Percentiles rank a stretch among this genome's conserved stretches.
Evolutionary conservation across 2,329 filamentous ascomycete genomes (phyloP).

Genomic region (Capronia coronata): DNA sequence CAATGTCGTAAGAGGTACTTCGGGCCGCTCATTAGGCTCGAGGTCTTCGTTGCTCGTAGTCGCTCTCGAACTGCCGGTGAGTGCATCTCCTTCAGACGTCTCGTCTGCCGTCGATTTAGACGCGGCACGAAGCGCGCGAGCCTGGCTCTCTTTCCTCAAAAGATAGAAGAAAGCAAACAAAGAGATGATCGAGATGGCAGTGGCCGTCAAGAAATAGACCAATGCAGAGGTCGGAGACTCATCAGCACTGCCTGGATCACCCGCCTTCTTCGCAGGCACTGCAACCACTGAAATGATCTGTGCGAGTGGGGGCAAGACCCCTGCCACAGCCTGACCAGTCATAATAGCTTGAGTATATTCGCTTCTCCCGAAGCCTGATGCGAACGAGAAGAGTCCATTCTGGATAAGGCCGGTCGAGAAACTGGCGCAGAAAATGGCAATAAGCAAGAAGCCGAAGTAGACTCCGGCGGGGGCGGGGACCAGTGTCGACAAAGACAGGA

Average conservation of each 20-base stretch:
- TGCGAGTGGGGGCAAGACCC: conserved; percentile 78
- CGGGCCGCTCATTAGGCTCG: conserved; percentile 34
- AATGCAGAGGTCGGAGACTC: conserved; percentile 67
- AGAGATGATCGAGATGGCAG: conserved; percentile 63
- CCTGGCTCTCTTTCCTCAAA: conserved; percentile 45
- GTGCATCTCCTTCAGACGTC: conserved; percentile 21
- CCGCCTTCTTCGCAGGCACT: conserved; percentile 45
- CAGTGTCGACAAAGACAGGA: conserved; percentile 74
- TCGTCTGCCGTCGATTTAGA: conserved; percentile 21
- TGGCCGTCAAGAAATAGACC: conserved; percentile 84
- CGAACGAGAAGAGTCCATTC: conserved; percentile 91
- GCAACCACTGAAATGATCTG: conserved; percentile 78
- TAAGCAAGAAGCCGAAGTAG: conserved; percentile 76
- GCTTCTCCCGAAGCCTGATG: conserved; percentile 71
- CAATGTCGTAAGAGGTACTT: conserved; percentile 57
- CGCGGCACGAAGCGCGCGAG: conserved; percentile 12
- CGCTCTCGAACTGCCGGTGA: conserved; percentile 32
- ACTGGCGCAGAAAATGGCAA: conserved; percentile 73
- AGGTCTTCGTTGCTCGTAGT: conserved; percentile 37
- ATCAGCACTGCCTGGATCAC: conserved; percentile 34
- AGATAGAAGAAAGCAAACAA: conserved; percentile 71
- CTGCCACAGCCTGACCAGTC: conserved; percentile 86
- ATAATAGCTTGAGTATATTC: conserved; percentile 97
- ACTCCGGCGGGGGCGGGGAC: conserved; percentile 56
- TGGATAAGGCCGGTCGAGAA: conserved; percentile 79